Base-by-base conservation (phyloP, 768 basidiomycete species). In the Pulveroboletus sp. region DNA sequence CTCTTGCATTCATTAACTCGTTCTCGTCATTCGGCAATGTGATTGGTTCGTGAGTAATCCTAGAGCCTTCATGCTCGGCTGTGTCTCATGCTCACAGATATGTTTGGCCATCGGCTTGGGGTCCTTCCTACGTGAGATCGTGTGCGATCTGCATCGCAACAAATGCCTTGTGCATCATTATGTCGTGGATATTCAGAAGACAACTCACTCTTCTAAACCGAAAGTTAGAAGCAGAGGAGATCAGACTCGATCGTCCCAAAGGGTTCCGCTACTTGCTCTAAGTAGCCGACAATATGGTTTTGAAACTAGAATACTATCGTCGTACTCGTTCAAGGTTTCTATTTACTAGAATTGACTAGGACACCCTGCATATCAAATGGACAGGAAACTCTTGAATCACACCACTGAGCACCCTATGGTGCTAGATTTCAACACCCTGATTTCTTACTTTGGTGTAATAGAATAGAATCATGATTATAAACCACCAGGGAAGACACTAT, bases 21-120 rank as follows among this genome's bases (percentile, higher is more conserved):
- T 81, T 90, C 61, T 85, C 85, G 9, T 83, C 89, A 60, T 74
- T 89, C 4, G 93, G 93, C 1, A 94, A 94, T 69, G 76, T 95
- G 35, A 71, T 82, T 36, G 92, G 92, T 54, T 84, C 89, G 73
- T 93, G 73, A 71, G 81, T 78, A 23, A 20, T 39, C 20, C 23
- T 34, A 8, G 10, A 34, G 14, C 9, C 12, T 47, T 27, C 16
- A 10, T 34, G n/a, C 17, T 32, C 11, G 9, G 26, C 32, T 22
- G 20, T 2, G 10, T 41, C 54, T 63, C 47, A 6, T 41, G 10
- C 32, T 22, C 31, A 34, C 50, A 81, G 81, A 19, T 86, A 86
- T 59, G 69, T 81, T 20, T 90, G 85, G 83, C 86, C 83, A 6
- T 68, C 65, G 37, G 55, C 65, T 5, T 90, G 86, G 86, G 86